phyloP scores from a whole-genome alignment of 768 basidiomycete species.

The Artomyces pyxidatus region DNA sequence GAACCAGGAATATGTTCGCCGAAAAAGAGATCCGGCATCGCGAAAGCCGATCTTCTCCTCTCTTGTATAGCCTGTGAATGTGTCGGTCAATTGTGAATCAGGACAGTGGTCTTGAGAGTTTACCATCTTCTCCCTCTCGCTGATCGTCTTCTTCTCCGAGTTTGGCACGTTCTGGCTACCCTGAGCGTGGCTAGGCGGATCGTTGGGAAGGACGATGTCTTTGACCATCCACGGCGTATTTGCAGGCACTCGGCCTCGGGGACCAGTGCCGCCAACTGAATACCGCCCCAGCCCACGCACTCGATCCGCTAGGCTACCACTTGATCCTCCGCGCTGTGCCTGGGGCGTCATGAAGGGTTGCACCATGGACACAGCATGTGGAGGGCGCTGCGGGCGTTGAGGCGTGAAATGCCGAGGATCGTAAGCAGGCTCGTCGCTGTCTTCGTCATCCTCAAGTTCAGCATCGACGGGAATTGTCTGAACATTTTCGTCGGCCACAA shows the following conservation, averaged over 20 bases:
- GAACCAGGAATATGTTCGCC: conserved; percentile 47
- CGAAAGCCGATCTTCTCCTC: conserved; percentile 50
- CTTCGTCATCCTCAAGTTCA: conserved; percentile 1
- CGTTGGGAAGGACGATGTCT: conserved; percentile 49
- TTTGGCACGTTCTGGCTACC: too few relatives aligned
- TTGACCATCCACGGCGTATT: conserved; percentile 48
- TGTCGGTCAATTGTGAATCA: background rate
- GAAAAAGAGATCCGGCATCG: conserved; percentile 39
- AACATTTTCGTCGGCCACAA: conserved; percentile 4
- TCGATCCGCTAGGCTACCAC: conserved; percentile 10
- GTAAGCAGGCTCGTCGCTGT: background rate
- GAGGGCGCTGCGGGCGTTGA: conserved; percentile 24
- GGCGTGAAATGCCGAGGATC: conserved; percentile 14
- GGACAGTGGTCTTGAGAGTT: background rate
- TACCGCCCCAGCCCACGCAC: conserved; percentile 7
- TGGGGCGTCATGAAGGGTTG: conserved; percentile 56
- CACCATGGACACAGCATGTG: conserved; percentile 22
- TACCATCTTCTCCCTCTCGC: conserved; percentile 42
- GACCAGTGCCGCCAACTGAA: conserved; percentile 21
- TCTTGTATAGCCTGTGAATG: conserved; percentile 49
- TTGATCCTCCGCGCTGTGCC: conserved; percentile 15
- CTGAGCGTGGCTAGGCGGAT: too few relatives aligned
- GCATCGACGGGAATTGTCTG: conserved; percentile 6
- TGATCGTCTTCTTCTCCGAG: conserved; percentile 21
- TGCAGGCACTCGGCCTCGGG: conserved; percentile 39